Base-by-base conservation (phyloP, 306 rosid species). In the Vigna hirtella region DNA sequence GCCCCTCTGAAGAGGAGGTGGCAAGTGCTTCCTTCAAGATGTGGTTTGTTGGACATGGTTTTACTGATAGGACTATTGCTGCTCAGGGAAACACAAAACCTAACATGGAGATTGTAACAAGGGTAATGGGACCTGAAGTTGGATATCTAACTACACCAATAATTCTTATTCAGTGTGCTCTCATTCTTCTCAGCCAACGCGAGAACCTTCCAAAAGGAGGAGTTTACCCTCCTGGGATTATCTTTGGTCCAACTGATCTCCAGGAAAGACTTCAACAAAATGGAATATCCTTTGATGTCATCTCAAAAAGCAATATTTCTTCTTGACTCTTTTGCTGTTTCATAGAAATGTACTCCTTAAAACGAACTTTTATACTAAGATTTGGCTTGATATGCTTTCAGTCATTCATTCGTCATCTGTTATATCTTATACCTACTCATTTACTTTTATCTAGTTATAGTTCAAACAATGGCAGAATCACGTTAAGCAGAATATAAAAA, bases 1-100 rank as follows among this genome's bases (percentile, higher is more conserved):
- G 98, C 42, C 98, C 97, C 13, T 76, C 98, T 0, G 91, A 94
- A 66, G 93, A 92, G 34, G 94, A 92, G 82, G 91, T 94, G 22
- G 84, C 82, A 77, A 90, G 92, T 3, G 95, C 97, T 26, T 83
- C 91, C 1, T 94, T 94, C 81, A 92, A 92, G 83, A 94, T 94
- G 97, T 94, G 98, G 97, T 94, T 90, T 66, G 87, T 92, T 3
- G 96, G 97, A 20, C 84, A 45, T 4, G 98, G 97, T 63, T 94
- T 70, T 59, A 87, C 86, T 4, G 65, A 88, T 52, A 66, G 0
- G 77, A 81, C 66, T 69, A 79, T 67, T 73, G 89, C 75, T 59
- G 79, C 90, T 0, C 85, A 78, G 34, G 89, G 79, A 73, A 85
- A 84, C 66, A 15, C 47, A 65, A 83, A 94, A 83, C 93, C 95